Percentiles rank a stretch among this genome's conserved stretches.
phyloP scores from a whole-genome alignment of 129 eudicot species.

The Arctium lappa region DNA sequence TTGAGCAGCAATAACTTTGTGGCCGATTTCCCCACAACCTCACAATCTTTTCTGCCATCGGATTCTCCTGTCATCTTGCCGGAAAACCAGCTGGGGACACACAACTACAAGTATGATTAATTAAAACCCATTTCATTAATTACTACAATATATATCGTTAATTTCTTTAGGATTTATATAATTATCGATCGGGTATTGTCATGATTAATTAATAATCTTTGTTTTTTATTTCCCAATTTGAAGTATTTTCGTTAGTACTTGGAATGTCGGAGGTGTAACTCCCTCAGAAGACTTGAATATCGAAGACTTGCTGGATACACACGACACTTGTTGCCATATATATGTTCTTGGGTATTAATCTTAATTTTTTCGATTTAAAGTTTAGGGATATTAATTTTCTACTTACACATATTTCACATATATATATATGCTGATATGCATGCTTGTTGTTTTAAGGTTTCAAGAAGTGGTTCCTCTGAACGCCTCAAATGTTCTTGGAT shows the following conservation, averaged over 20 bases:
- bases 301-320: slow-evolving; percentile 50
- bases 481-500: slow-evolving; percentile 53
- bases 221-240: not conserved
- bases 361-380: not conserved
- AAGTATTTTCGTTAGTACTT: slow-evolving; percentile 58
- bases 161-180: not conserved
- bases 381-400: too few relatives aligned
- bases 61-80: slow-evolving; percentile 5
- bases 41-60: slow-evolving; percentile 18
- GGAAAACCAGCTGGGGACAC: slow-evolving; percentile 16
- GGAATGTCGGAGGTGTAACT: slow-evolving; percentile 70
- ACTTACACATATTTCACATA: too few relatives aligned
- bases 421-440: not conserved
- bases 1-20: slow-evolving; percentile 49
- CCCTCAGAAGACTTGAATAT: slow-evolving; percentile 47
- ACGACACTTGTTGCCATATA: slow-evolving; percentile 43
- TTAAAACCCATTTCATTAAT: not conserved
- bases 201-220: not conserved
- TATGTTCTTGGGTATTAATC: slow-evolving; percentile 57
- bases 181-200: too few relatives aligned
- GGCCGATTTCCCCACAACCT: slow-evolving; percentile 47
- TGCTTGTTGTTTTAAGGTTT: slow-evolving; percentile 39
- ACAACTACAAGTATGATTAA: slow-evolving; percentile 42
- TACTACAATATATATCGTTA: not conserved
- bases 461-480: slow-evolving; percentile 83